Percentiles rank a stretch among this genome's conserved stretches.
Conservation (phyloP, 306 rosid species). For the Quercus berberidifolia region DNA sequence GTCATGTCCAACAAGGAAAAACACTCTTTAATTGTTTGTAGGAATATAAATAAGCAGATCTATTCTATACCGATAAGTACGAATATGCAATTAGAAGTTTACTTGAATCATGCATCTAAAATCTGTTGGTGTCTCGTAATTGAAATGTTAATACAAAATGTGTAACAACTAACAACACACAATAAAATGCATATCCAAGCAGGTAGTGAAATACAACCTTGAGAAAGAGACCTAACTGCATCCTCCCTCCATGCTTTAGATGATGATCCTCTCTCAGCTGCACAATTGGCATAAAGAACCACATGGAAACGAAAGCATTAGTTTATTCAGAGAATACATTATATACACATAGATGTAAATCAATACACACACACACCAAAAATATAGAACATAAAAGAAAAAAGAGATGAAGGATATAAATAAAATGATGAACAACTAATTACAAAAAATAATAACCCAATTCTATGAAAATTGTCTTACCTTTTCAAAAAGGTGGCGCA, state of each 20-base stretch:
- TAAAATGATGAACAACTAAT: background rate
- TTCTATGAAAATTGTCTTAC: slow-evolving; percentile 33
- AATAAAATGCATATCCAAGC: slow-evolving; percentile 1
- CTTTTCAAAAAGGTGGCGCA: slow-evolving; percentile 94
- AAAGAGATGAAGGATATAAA: background rate
- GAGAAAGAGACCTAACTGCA: slow-evolving; percentile 97
- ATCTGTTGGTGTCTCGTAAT: background rate
- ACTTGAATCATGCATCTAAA: background rate
- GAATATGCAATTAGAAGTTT: too few species aligned
- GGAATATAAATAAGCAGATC: too few species aligned
- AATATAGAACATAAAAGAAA: background rate
- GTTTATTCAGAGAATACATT: background rate
- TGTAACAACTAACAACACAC: background rate
- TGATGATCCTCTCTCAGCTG: slow-evolving; percentile 98
- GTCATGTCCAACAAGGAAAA: background rate
- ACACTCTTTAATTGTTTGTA: background rate
- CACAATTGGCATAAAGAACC: slow-evolving; percentile 22
- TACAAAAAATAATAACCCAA: slow-evolving; percentile 14
- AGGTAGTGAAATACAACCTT: slow-evolving; percentile 50
- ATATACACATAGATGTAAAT: background rate
- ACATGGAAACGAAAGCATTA: background rate
- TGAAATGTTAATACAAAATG: background rate
- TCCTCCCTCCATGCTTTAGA: slow-evolving; percentile 96
- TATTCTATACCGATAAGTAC: too few species aligned
- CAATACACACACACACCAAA: background rate